Base-by-base conservation (phyloP, 2,329 filamentous ascomycete species). In the Fusarium sp. region DNA sequence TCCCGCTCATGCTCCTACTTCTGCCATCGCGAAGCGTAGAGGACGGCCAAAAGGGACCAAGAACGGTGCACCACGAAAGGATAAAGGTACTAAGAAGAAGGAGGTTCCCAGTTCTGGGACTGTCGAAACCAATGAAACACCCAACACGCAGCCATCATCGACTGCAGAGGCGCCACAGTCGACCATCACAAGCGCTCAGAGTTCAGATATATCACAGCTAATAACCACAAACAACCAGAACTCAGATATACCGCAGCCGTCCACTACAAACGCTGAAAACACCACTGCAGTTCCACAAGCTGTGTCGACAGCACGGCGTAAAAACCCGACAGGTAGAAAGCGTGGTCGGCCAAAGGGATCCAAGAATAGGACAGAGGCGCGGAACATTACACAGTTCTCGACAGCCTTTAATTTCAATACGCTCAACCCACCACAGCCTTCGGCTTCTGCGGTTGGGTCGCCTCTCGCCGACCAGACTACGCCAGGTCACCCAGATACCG, bases 21-120 rank as follows among this genome's bases (percentile, higher is more conserved):
- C 63, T 7, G 20, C 51, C 2, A 59, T 75, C 22, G 50, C 75
- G 36, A 87, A 84, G 71, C 81, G 86, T 8, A 81, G 86, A 65
- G 87, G 87, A 17, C 80, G 87, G 18, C 87, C 87, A 9, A 88
- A 88, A 68, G 87, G 87, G 4, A 88, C 86, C 77, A 79, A 79
- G 55, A 76, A 48, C 34, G 73, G 46, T 67, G 68, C n/a, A 50
- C 63, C 71, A 18, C 74, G 74, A 15, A 87, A 86, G 50, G 85
- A 86, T 58, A 88, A 87, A 68, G 84, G 84, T 7, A 77, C 83
- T n/a, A 86, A 84, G 66, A 86, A 86, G 69, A 80, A 68, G 10
- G 54, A 33, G 22, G 38, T 43, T 13, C 48, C 55, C 10, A 24
- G 43, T 33, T 49, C 66, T 42, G 42, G 36, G 7, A 43, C 51